These are phyloP conservation scores for Aurifilum marmelostoma DNA, from an alignment of 2,329 filamentous ascomycete species.

Conservation along the genomic window DNA sequence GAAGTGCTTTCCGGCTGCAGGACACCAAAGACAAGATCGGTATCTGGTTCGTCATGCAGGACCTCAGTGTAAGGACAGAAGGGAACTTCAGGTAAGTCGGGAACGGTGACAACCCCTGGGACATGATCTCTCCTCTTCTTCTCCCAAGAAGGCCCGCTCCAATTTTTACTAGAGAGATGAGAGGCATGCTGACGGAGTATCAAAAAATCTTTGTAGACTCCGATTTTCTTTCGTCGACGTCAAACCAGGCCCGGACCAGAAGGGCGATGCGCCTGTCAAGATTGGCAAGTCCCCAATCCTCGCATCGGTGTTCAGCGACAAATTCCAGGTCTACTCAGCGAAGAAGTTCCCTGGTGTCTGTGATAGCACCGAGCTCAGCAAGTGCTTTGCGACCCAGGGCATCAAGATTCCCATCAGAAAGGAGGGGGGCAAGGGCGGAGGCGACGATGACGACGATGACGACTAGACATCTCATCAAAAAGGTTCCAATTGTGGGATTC, in stretches of 20 bases:
- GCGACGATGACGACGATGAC: slow-evolving; percentile 52
- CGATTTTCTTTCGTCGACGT: slow-evolving; percentile 84
- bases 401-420: slow-evolving; percentile 97
- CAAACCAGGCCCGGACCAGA: slow-evolving; percentile 38
- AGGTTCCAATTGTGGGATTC: not conserved
- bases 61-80: slow-evolving; percentile 91
- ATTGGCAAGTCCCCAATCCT: slow-evolving; percentile 79
- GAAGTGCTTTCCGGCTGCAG: slow-evolving; percentile 82
- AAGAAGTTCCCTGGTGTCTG: slow-evolving; percentile 99
- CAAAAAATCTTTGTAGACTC: slow-evolving; percentile 45
- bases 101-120: not conserved
- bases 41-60: slow-evolving; percentile 96
- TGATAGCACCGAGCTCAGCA: slow-evolving; percentile 88
- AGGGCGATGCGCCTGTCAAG: slow-evolving; percentile 56
- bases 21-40: slow-evolving; percentile 81
- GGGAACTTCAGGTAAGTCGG: slow-evolving; percentile 77
- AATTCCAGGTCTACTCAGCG: slow-evolving; percentile 91
- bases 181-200: slow-evolving; percentile 1
- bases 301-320: slow-evolving; percentile 82
- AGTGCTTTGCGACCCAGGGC: slow-evolving; percentile 88
- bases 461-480: slow-evolving; percentile 7
- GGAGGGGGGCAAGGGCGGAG: slow-evolving; percentile 62
- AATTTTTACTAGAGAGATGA: not conserved
- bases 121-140: not conserved
- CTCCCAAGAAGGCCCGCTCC: not conserved